Percentiles rank a stretch among this genome's conserved stretches.
Conservation (phyloP, 495 filamentous ascomycete species). For the Neurospora sp. region DNA sequence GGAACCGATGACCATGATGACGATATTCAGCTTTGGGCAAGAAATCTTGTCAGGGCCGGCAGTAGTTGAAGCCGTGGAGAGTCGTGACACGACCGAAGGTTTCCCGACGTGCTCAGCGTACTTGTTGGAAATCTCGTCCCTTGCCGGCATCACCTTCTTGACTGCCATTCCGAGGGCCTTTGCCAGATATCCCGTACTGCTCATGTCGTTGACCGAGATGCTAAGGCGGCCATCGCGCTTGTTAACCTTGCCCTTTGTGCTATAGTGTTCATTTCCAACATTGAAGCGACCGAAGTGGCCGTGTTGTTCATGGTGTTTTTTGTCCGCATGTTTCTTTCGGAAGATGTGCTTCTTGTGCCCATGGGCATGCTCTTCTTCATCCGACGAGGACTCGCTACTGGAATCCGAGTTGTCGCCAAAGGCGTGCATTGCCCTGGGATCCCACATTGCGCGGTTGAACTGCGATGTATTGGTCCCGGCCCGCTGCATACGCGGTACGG, state of each 20-base stretch:
- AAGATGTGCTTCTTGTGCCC: background rate
- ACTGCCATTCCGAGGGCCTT: slow-evolving; percentile 56
- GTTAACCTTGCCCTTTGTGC: slow-evolving; percentile 53
- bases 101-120: background rate
- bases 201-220: slow-evolving; percentile 60
- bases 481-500: slow-evolving; percentile 14
- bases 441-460: slow-evolving; percentile 5
- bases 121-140: slow-evolving; percentile 3
- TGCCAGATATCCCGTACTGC: slow-evolving; percentile 54
- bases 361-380: slow-evolving; percentile 9
- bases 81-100: slow-evolving; percentile 12
- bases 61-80: slow-evolving; percentile 11
- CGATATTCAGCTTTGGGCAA: slow-evolving; percentile 55
- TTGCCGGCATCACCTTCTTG: slow-evolving; percentile 23
- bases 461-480: slow-evolving; percentile 19
- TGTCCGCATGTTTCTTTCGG: slow-evolving; percentile 4
- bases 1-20: slow-evolving; percentile 71
- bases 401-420: slow-evolving; percentile 11
- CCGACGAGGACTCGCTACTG: slow-evolving; percentile 16
- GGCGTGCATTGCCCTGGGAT: background rate
- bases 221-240: slow-evolving; percentile 60
- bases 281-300: slow-evolving; percentile 33
- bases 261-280: slow-evolving; percentile 55
- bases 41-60: slow-evolving; percentile 6
- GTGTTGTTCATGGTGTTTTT: slow-evolving; percentile 10